Evolutionary conservation across 2,329 filamentous ascomycete species (phyloP).

Genomic region (Sporothrix brasiliensis): DNA sequence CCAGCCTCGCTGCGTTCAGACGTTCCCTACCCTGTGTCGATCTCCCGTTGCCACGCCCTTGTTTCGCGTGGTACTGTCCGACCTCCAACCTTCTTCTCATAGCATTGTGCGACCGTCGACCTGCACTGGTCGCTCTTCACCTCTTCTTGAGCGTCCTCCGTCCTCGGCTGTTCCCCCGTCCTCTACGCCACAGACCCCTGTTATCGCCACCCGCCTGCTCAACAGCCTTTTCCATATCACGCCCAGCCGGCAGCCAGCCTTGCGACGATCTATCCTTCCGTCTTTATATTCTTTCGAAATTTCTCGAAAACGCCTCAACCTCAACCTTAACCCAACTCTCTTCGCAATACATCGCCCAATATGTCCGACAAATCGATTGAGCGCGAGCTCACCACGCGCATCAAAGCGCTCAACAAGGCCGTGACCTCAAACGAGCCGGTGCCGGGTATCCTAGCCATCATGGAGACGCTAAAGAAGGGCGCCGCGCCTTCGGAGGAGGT

Average conservation of each 20-base stretch:
- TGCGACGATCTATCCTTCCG: not conserved
- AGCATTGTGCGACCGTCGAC: constrained; percentile 1
- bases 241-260: not conserved
- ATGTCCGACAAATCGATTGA: constrained; percentile 54
- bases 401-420: constrained; percentile 80
- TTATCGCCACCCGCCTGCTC: not conserved
- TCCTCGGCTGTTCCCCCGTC: not conserved
- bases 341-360: not conserved
- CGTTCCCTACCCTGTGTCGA: not conserved
- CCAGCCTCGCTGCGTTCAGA: constrained; percentile 1
- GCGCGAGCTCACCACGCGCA: constrained; percentile 76
- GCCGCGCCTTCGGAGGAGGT: constrained; percentile 86
- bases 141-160: not conserved
- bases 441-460: constrained; percentile 69
- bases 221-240: not conserved
- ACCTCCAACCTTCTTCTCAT: not conserved
- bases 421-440: constrained; percentile 73
- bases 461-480: constrained; percentile 78
- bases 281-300: not conserved
- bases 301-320: not conserved
- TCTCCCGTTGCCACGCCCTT: not conserved
- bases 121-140: not conserved
- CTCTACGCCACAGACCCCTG: constrained; percentile 10
- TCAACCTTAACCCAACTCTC: not conserved
- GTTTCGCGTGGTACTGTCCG: too few relatives aligned